These are phyloP conservation scores for Abrus precatorius DNA, from an alignment of 306 rosid genomes.

Conservation along the genomic window DNA sequence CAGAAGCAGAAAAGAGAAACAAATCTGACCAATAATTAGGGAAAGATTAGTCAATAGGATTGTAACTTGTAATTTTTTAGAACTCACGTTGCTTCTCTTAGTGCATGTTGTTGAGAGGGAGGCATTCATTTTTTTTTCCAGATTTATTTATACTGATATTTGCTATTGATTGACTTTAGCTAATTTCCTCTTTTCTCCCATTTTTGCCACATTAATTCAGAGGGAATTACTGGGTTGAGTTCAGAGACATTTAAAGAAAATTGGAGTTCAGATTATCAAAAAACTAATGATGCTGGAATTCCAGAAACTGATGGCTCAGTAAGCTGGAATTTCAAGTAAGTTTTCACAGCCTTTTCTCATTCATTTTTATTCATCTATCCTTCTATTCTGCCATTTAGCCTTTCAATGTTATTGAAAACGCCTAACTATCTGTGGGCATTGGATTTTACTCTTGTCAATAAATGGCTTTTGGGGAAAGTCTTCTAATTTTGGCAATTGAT, in stretches of 20 bases:
- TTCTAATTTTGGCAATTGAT: constrained; percentile 9
- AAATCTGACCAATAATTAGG: constrained; percentile 22
- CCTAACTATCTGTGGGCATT: constrained; percentile 23
- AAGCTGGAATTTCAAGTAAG: constrained; percentile 92
- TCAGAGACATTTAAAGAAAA: constrained; percentile 68
- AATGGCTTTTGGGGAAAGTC: constrained; percentile 32
- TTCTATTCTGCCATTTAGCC: constrained; percentile 26
- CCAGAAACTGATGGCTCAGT: constrained; percentile 78
- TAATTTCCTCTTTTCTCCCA: constrained; percentile 13
- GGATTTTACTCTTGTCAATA: constrained; percentile 8
- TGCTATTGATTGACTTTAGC: constrained; percentile 28
- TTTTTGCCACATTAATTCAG: constrained; percentile 58
- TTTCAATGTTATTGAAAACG: constrained; percentile 4
- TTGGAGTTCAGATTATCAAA: constrained; percentile 90
- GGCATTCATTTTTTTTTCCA: constrained; percentile 7
- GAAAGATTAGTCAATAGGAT: constrained; percentile 17
- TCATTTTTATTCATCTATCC: constrained; percentile 14
- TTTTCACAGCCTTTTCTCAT: constrained; percentile 15
- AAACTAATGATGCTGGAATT: constrained; percentile 81
- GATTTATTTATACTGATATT: constrained; percentile 14
- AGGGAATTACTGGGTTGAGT: constrained; percentile 90
- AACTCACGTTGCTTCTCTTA: constrained; percentile 7
- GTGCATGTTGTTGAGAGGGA: constrained; percentile 19
- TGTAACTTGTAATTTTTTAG: neutral
- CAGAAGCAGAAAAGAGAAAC: constrained; percentile 23